Evolutionary conservation across 176 grass and related monocot species (phyloP), one percentile per base, ranked within the genome.

Genomic region (Triticum turgidum): DNA sequence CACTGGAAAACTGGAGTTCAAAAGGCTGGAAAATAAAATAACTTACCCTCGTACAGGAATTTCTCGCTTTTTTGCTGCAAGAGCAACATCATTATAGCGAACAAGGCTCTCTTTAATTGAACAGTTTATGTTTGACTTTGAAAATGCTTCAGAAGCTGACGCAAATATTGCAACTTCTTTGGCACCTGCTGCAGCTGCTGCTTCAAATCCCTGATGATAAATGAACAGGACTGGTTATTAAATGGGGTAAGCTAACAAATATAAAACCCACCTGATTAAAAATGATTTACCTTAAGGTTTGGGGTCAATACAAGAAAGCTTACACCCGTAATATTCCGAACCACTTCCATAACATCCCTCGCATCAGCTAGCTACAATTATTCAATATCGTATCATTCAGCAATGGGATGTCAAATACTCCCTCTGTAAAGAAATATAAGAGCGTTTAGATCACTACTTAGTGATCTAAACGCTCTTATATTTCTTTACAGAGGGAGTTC

Each of bases 101-200:
- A 70, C 79, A 92, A 98, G 88, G 64, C 96, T 98, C 44, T 98
- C 89, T 86, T 92, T 84, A 32, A 98, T 91, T 58, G 87, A 94
- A 76, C 96, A 98, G 86, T 98, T 98, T 86, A 98, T 90, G 87
- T 98, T 98, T 38, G 89, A 91, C 84, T 89, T 94, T 2, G 96
- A 98, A 92, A 98, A 98, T 77, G 91, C 91, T 89, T 98, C 96
- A 20, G 96, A 98, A 84, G 96, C 96, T 73, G 93, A 98, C 32
- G 90, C 96, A 88, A 98, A 98, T 63, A 98, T 70, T 80, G 93
- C 93, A 52, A 98, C 86, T 91, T 98, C 96, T 80, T 91, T 98
- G 65, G 93, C 93, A 63, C 96, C 91, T 80, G 93, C 93, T 68
- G 91, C 91, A 77, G 93, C 67, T 34, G 96, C 96, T 83, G 91